Conservation (phyloP, 228 moss, liverwort and hornwort genomes). For the Sphagnum fallax region DNA sequence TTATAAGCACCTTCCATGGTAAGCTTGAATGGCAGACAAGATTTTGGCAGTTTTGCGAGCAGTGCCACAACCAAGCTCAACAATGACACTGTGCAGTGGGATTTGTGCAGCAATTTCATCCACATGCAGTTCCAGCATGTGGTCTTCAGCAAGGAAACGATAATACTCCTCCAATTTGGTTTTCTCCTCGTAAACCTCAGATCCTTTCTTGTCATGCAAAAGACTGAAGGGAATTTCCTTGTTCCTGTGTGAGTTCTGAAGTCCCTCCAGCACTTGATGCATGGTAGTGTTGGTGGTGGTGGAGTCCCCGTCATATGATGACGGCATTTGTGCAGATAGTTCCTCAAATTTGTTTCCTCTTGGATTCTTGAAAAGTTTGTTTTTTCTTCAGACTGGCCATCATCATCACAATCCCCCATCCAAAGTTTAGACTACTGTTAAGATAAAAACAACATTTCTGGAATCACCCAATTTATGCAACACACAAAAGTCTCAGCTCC, state of each 20-base stretch:
- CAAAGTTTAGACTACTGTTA: too few species aligned
- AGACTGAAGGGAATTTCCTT: conserved; percentile 28
- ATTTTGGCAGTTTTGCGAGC: conserved; percentile 26
- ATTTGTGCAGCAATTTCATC: conserved; percentile 18
- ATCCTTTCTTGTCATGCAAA: conserved; percentile 30
- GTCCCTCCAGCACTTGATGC: conserved; percentile 10
- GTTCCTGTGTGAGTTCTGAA: background rate
- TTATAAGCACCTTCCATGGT: conserved; percentile 28
- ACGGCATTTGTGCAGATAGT: too few species aligned
- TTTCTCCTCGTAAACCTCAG: conserved; percentile 32
- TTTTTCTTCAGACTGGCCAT: too few species aligned
- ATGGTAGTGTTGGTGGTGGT: background rate
- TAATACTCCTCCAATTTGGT: conserved; percentile 40
- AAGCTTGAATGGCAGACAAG: conserved; percentile 21
- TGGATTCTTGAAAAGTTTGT: too few species aligned
- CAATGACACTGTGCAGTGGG: conserved; percentile 27
- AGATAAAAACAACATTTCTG: background rate
- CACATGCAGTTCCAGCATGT: conserved; percentile 16
- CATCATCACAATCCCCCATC: too few species aligned
- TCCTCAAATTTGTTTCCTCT: too few species aligned
- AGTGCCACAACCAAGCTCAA: conserved; percentile 38
- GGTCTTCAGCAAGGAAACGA: conserved; percentile 29
- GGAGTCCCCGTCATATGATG: too few species aligned
- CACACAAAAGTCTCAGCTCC: too few species aligned
- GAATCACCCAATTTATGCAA: too few species aligned